Evolutionary conservation across 73 alveolate species (phyloP).

Genomic region (Tetrahymena elliotti): DNA sequence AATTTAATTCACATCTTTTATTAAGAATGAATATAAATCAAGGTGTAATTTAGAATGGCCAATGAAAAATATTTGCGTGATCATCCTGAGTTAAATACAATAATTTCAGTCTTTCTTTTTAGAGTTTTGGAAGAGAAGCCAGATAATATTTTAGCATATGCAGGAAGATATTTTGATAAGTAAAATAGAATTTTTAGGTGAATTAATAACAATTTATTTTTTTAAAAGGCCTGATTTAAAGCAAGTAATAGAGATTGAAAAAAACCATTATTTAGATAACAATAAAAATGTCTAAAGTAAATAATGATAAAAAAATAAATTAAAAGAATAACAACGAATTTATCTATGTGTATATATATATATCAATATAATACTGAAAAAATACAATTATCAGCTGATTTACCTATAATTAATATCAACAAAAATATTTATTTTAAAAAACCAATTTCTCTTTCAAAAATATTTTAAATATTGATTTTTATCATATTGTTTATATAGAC

Average conservation of each 20-base stretch:
- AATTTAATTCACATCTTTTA: not conserved
- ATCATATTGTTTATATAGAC: too few species aligned
- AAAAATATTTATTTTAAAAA: too few species aligned
- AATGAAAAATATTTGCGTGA: slow-evolving; percentile 29
- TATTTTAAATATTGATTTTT: too few species aligned
- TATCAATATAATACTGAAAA: too few species aligned
- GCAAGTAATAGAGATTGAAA: slow-evolving; percentile 11
- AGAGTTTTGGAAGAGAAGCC: slow-evolving; percentile 45
- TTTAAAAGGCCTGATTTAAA: slow-evolving; percentile 11
- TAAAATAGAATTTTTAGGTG: not conserved
- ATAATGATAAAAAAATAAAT: not conserved
- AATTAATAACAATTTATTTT: not conserved
- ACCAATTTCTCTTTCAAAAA: too few species aligned
- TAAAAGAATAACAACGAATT: too few species aligned
- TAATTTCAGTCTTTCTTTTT: slow-evolving; percentile 18
- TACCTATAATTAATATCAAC: too few species aligned
- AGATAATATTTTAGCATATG: slow-evolving; percentile 31
- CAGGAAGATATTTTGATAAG: slow-evolving; percentile 41
- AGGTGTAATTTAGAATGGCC: slow-evolving; percentile 34
- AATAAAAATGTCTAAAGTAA: not conserved
- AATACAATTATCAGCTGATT: too few species aligned
- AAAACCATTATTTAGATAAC: slow-evolving; percentile 28
- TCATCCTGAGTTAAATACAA: slow-evolving; percentile 36
- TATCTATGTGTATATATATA: not conserved
- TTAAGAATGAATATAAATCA: not conserved